A percentile compares a stretch with the other conserved stretches of the same genome.
These are phyloP conservation scores for Kodamaea nitidulidarum DNA, from an alignment of 805 yeast species.

Conservation along the genomic window DNA sequence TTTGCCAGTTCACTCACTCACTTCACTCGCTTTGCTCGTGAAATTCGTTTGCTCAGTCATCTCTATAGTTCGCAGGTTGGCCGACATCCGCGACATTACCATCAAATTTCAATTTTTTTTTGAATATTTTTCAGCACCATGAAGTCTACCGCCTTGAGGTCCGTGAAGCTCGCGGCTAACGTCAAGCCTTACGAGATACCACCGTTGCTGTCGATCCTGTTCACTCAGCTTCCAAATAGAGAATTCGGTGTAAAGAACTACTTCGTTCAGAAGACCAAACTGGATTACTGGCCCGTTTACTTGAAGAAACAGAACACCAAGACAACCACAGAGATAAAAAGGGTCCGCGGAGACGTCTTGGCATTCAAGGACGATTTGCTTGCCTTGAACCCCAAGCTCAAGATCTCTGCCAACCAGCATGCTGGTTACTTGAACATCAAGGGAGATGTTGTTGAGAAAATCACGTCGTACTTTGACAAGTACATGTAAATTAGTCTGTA, in stretches of 20 bases:
- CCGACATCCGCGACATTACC: slow-evolving; percentile 5
- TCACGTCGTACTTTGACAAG: slow-evolving; percentile 26
- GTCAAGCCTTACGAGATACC: slow-evolving; percentile 27
- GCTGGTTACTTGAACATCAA: slow-evolving; percentile 38
- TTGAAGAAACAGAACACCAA: slow-evolving; percentile 61
- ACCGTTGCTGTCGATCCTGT: slow-evolving; percentile 20
- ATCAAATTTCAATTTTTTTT: slow-evolving; percentile 3
- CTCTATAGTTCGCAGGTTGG: too few relatives aligned
- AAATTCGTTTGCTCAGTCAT: too few relatives aligned
- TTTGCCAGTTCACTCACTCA: slow-evolving; percentile 2
- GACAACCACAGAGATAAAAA: slow-evolving; percentile 69
- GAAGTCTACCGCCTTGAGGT: slow-evolving; percentile 7
- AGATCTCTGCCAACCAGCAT: slow-evolving; percentile 32
- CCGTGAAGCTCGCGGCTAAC: slow-evolving; percentile 3
- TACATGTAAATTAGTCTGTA: slow-evolving; percentile 6
- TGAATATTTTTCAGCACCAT: slow-evolving; percentile 4
- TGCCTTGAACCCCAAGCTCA: slow-evolving; percentile 43
- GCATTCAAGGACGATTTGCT: slow-evolving; percentile 67
- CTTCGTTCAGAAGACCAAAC: slow-evolving; percentile 46
- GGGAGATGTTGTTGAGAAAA: slow-evolving; percentile 34
- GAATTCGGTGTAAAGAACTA: slow-evolving; percentile 39
- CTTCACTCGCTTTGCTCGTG: too few relatives aligned
- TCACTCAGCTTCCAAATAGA: slow-evolving; percentile 26
- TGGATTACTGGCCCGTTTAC: slow-evolving; percentile 80
- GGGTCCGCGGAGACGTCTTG: slow-evolving; percentile 62